Base-by-base conservation (phyloP, 2,329 filamentous ascomycete genomes). In the Fonsecaea pugnacius region DNA sequence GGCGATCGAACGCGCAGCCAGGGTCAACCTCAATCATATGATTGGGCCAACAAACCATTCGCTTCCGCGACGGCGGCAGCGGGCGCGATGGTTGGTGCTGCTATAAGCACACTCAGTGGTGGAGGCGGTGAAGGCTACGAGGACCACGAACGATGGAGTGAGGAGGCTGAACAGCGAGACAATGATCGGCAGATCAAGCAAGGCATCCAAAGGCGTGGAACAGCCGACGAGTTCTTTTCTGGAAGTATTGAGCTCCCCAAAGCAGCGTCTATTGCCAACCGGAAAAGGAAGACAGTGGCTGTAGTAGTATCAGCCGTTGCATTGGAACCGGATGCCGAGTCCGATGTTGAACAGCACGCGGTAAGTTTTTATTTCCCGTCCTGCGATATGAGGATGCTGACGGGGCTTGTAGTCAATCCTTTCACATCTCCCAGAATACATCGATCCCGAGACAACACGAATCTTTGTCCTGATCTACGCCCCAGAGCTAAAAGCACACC, bases 401-500 rank as follows among this genome's bases (percentile, higher is more conserved):
- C 60, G 27, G 24, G 68, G 70, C n/a, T 36, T 24, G 5, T 65
- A 93, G 90, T 92, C 90, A 32, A 91, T 98, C 70, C 84, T 98
- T 62, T 96, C 93, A 50, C 90, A 96, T 75, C 90, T 98, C 56
- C 91, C 92, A 40, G 86, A 88, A 67, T 86, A 90, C 65, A 87
- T 89, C 69, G 88, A 96, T 75, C 86, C 89, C 67, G 85, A 87
- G 53, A 87, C 83, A 67, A 87, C 89, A 69, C 91, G 91, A 74
- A 83, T 97, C 27, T 96, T 96, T 73, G 85, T 98, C 63, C 83
- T 98, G 69, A 94, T 98, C 73, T 96, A 96, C 77, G 88, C 91
- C 2, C 94, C 94, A 0, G 84, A 86, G 58, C 80, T 96, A 60
- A 91, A 92, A 77, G 89, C 92, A 58, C 81, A 84, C 65, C 77